Percentiles rank a stretch among this genome's conserved stretches.
Evolutionary conservation across 352 stramenopile species (phyloP).

Genomic region (Pythium utonaiense): DNA sequence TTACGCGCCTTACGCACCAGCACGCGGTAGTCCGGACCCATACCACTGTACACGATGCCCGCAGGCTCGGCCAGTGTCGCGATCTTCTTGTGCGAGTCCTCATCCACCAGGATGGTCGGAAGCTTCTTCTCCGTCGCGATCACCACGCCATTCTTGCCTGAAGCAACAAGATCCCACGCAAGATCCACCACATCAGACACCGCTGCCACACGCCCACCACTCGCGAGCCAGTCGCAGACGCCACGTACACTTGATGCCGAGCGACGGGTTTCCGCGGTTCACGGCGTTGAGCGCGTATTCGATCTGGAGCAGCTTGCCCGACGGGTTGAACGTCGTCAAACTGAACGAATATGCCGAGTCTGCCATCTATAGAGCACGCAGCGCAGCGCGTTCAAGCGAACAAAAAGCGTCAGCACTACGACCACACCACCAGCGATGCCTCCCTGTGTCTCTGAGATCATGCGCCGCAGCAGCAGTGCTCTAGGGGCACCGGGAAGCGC

Average conservation of each 20-base stretch:
- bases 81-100: constrained; percentile 96
- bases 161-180: constrained; percentile 3
- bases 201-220: too few species aligned
- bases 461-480: not conserved
- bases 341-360: constrained; percentile 99
- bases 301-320: constrained; percentile 99
- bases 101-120: constrained; percentile 94
- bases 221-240: too few species aligned
- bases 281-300: constrained; percentile 99
- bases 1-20: constrained; percentile 96
- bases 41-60: constrained; percentile 96
- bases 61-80: constrained; percentile 89
- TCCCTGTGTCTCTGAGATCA: not conserved
- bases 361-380: constrained; percentile 62
- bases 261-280: constrained; percentile 95
- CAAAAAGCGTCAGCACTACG: constrained; percentile 2
- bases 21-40: constrained; percentile 98
- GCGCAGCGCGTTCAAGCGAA: not conserved
- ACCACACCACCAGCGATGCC: not conserved
- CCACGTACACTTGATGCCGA: constrained; percentile 94
- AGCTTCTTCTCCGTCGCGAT: constrained; percentile 99
- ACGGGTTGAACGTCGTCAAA: constrained; percentile 99
- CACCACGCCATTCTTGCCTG: constrained; percentile 98
- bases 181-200: too few species aligned
- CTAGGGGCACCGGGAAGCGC: not conserved